Evolutionary conservation across 164 flowering plant species (phyloP).

Genomic region (Tetracentron sinense): DNA sequence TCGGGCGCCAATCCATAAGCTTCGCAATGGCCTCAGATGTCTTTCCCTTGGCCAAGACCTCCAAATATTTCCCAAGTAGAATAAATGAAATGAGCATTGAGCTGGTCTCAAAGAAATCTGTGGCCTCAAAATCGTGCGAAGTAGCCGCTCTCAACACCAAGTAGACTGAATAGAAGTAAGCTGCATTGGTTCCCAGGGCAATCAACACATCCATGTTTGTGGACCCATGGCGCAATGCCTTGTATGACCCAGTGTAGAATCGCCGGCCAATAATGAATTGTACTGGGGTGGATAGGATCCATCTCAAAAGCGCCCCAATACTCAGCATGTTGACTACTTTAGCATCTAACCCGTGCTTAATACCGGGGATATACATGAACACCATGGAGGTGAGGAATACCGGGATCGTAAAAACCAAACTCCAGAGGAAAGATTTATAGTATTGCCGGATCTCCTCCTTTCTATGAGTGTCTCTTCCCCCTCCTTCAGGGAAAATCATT

Average conservation of each 20-base stretch:
- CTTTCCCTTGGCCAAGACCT: slow-evolving; percentile 82
- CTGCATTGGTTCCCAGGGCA: slow-evolving; percentile 88
- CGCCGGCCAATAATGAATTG: slow-evolving; percentile 85
- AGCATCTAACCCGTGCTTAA: slow-evolving; percentile 42
- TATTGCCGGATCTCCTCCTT: slow-evolving; percentile 61
- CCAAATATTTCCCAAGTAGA: slow-evolving; percentile 80
- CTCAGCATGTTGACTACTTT: slow-evolving; percentile 67
- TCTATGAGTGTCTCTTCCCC: slow-evolving; percentile 41
- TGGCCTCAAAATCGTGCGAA: no score
- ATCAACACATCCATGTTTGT: slow-evolving; percentile 96
- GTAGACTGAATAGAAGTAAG: slow-evolving; percentile 89
- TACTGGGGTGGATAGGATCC: slow-evolving; percentile 81
- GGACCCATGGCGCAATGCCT: slow-evolving; percentile 70
- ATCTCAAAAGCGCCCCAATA: slow-evolving; percentile 67
- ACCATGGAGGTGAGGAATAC: slow-evolving; percentile 82
- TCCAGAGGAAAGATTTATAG: slow-evolving; percentile 61
- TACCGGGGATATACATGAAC: slow-evolving; percentile 71
- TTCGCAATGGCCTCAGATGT: slow-evolving; percentile 92
- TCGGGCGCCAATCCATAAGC: slow-evolving; percentile 81
- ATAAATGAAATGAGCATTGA: slow-evolving; percentile 93
- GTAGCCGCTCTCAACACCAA: slow-evolving; percentile 50
- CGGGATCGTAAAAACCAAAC: slow-evolving; percentile 73
- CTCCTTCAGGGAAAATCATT: slow-evolving; percentile 47
- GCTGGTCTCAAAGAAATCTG: no score
- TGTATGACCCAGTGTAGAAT: slow-evolving; percentile 75